These are phyloP conservation scores for Pestalotiopsis sp. DNA, from an alignment of 2,329 filamentous ascomycete species.

Conservation along the genomic window DNA sequence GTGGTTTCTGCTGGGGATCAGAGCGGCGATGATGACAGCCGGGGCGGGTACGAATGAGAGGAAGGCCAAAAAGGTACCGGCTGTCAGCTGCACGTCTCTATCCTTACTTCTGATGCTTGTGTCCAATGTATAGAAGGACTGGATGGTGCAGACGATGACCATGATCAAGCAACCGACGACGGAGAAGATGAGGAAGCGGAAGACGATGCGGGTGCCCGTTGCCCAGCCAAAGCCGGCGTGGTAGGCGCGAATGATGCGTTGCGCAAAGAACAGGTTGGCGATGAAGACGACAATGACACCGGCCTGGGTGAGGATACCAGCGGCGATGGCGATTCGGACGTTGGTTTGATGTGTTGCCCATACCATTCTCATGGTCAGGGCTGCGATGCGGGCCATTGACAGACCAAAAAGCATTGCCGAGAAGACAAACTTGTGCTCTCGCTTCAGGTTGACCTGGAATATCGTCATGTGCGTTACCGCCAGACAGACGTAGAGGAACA, in stretches of 20 bases:
- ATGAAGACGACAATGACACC: slow-evolving; percentile 38
- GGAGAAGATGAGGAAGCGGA: slow-evolving; percentile 30
- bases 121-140: slow-evolving; percentile 31
- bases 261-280: slow-evolving; percentile 41
- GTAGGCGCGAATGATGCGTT: slow-evolving; percentile 40
- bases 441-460: slow-evolving; percentile 39
- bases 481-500: slow-evolving; percentile 10
- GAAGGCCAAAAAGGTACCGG: slow-evolving; percentile 30
- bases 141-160: slow-evolving; percentile 32
- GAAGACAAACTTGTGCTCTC: slow-evolving; percentile 41
- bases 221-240: slow-evolving; percentile 40
- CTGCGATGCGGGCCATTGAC: slow-evolving; percentile 36
- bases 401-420: slow-evolving; percentile 40
- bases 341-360: slow-evolving; percentile 33
- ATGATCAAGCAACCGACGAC: slow-evolving; percentile 32
- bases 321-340: slow-evolving; percentile 34
- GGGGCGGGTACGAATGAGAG: slow-evolving; percentile 38
- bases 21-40: slow-evolving; percentile 10
- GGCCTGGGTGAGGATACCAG: slow-evolving; percentile 38
- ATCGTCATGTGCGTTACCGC: slow-evolving; percentile 62
- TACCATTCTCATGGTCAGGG: slow-evolving; percentile 37
- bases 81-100: slow-evolving; percentile 30
- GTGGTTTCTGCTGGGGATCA: slow-evolving; percentile 30
- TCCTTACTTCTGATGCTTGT: slow-evolving; percentile 20
- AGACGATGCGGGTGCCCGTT: slow-evolving; percentile 25